These are phyloP conservation scores for Pholiota conissans DNA, from an alignment of 768 basidiomycete species.

Conservation along the genomic window DNA sequence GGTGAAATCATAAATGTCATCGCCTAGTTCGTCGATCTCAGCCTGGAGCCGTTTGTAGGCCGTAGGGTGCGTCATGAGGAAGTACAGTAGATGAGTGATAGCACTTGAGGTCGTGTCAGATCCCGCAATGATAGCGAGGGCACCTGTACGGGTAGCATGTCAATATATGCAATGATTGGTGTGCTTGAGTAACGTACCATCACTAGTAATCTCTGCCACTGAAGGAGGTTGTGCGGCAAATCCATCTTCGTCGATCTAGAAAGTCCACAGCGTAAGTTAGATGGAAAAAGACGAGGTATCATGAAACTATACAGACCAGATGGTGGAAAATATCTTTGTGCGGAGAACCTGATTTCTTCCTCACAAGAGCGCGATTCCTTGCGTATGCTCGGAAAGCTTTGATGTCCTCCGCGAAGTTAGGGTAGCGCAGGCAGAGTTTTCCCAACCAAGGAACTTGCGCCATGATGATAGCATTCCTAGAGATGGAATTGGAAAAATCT, in stretches of 20 bases:
- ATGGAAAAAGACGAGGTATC: slow-evolving; percentile 7
- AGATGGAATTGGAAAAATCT: slow-evolving; percentile 1
- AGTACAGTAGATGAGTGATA: slow-evolving; percentile 25
- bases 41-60: slow-evolving; percentile 25
- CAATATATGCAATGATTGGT: background rate
- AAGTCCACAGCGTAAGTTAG: background rate
- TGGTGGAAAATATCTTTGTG: slow-evolving; percentile 32
- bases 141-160: slow-evolving; percentile 7
- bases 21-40: slow-evolving; percentile 26
- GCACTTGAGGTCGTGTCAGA: slow-evolving; percentile 31
- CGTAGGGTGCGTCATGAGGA: slow-evolving; percentile 25
- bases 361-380: slow-evolving; percentile 18
- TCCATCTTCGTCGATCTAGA: slow-evolving; percentile 42
- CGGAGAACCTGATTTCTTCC: slow-evolving; percentile 26
- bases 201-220: slow-evolving; percentile 33
- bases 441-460: slow-evolving; percentile 30
- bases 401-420: slow-evolving; percentile 18
- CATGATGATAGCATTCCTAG: slow-evolving; percentile 38
- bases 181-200: slow-evolving; percentile 27
- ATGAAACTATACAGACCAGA: slow-evolving; percentile 18
- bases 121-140: slow-evolving; percentile 29
- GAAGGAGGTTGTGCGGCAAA: slow-evolving; percentile 29
- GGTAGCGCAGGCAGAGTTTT: slow-evolving; percentile 15
- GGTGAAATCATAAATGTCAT: slow-evolving; percentile 19
- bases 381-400: slow-evolving; percentile 26